Evolutionary conservation across 2,329 filamentous ascomycete genomes (phyloP).

Genomic region (Cladosporium austrohemisphaericum): DNA sequence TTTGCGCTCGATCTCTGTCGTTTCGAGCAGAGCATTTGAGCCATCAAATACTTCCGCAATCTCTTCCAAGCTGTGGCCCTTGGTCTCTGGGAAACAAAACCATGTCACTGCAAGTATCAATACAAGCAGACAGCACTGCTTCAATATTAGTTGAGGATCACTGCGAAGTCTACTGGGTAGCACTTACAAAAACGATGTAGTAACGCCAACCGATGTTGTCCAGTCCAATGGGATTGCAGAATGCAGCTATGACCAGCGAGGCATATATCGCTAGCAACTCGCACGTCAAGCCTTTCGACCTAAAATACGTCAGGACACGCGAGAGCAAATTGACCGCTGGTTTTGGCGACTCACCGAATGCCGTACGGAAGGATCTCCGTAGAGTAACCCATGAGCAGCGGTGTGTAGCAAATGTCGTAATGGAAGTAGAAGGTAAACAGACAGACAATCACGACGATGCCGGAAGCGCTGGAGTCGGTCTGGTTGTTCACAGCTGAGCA

Average conservation of each 20-base stretch:
- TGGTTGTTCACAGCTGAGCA: constrained; percentile 49
- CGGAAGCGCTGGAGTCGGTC: constrained; percentile 35
- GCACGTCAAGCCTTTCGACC: constrained; percentile 26
- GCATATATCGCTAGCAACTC: constrained; percentile 26
- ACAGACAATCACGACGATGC: constrained; percentile 50
- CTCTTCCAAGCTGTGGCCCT: constrained; percentile 3
- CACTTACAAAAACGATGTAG: constrained; percentile 52
- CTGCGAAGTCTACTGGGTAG: neutral
- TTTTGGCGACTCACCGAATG: constrained; percentile 20
- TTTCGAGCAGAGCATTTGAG: constrained; percentile 13
- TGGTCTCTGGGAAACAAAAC: constrained; percentile 6
- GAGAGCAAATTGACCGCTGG: constrained; percentile 12
- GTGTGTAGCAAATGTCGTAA: constrained; percentile 50
- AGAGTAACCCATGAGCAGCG: constrained; percentile 20
- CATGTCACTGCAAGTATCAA: constrained; percentile 20
- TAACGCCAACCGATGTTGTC: constrained; percentile 52
- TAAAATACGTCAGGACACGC: neutral
- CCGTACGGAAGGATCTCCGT: constrained; percentile 25
- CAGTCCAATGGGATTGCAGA: constrained; percentile 34
- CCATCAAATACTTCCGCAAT: constrained; percentile 6
- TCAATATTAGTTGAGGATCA: no score
- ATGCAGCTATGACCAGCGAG: constrained; percentile 28
- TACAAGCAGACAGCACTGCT: constrained; percentile 31
- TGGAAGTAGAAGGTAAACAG: constrained; percentile 56
- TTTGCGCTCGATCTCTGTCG: constrained; percentile 15